Percentiles rank a stretch among this genome's conserved stretches.
Conservation (phyloP, 768 basidiomycete genomes). For the Suillus brevipes region DNA sequence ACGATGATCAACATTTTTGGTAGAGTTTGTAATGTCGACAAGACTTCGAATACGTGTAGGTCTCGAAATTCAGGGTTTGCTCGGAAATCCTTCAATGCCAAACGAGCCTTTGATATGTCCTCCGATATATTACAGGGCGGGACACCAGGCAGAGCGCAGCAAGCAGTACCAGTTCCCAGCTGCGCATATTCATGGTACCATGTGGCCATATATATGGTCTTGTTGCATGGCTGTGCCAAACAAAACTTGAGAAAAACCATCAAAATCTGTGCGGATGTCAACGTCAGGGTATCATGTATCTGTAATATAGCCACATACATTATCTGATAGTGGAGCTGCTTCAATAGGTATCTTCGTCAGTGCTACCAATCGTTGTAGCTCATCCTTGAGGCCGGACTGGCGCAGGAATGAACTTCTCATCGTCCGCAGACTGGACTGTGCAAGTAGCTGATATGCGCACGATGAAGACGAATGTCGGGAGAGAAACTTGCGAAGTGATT, state of each 20-base stretch:
- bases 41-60: neutral
- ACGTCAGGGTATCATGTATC: neutral
- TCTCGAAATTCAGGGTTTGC: neutral
- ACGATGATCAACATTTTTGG: neutral
- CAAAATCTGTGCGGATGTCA: neutral
- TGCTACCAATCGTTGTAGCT: neutral
- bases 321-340: neutral
- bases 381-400: neutral
- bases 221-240: neutral
- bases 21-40: neutral
- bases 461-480: neutral
- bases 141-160: too few relatives aligned
- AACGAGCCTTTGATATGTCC: neutral
- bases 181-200: neutral
- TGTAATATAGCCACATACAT: neutral
- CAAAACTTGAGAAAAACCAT: neutral
- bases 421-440: neutral
- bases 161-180: neutral
- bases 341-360: neutral
- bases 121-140: neutral
- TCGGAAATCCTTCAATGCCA: neutral
- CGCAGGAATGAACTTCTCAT: neutral
- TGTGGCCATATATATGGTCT: neutral
- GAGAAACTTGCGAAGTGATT: neutral
- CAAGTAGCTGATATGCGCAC: neutral